A percentile compares a stretch with the other conserved stretches of the same genome.
phyloP scores from a whole-genome alignment of 257 asterid genomes.

The Anisodus tanguticus region DNA sequence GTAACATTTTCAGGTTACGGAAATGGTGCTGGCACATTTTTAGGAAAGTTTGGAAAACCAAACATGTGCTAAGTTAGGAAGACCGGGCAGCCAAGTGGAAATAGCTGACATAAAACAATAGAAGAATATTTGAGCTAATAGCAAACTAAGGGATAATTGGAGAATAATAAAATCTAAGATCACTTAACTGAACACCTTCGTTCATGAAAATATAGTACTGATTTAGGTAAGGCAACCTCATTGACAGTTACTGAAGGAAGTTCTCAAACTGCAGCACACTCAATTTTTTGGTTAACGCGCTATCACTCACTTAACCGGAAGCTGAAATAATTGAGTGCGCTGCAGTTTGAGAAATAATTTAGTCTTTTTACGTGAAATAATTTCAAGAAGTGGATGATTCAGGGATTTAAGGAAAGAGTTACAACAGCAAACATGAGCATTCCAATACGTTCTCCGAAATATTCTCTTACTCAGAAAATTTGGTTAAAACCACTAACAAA shows the following conservation, averaged over 20 bases:
- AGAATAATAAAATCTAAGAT: too few relatives aligned
- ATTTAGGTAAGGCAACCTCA: background rate
- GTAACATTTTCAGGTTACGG: background rate
- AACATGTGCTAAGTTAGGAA: background rate
- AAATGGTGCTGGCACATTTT: background rate
- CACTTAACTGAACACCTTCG: background rate
- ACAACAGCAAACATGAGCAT: background rate
- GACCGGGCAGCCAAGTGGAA: conserved; percentile 9
- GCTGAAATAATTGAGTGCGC: background rate
- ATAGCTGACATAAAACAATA: background rate
- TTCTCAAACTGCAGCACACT: conserved; percentile 13
- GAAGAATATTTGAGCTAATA: background rate
- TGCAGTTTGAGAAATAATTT: too few relatives aligned
- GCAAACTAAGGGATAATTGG: background rate
- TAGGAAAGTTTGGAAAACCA: background rate
- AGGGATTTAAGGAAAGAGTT: conserved; percentile 1
- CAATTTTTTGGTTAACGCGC: background rate
- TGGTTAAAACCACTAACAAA: background rate
- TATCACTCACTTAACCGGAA: background rate
- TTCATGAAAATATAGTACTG: conserved; percentile 4
- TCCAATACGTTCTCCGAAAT: background rate
- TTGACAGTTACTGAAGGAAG: background rate
- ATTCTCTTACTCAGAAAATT: background rate
- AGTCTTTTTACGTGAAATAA: background rate
- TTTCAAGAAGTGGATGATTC: conserved; percentile 16